phyloP scores from a whole-genome alignment of 2,329 filamentous ascomycete species.

The Onygenales sp. region DNA sequence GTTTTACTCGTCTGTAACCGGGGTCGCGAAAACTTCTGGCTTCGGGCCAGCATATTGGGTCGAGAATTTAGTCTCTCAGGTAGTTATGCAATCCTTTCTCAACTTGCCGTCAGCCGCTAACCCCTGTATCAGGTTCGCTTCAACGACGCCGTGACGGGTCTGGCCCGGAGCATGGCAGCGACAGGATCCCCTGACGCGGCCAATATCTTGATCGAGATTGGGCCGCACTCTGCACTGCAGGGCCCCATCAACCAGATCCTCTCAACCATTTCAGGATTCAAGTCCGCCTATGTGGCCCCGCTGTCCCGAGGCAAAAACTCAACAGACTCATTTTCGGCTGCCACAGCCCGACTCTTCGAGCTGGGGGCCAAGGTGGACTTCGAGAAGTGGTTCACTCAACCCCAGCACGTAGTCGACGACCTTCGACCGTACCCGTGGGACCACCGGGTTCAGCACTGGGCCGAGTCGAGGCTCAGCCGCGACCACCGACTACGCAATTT shows the following conservation, averaged over 20 bases:
- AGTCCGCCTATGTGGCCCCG: background rate
- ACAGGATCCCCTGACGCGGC: constrained; percentile 2
- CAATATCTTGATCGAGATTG: constrained; percentile 21
- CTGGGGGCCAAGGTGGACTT: constrained; percentile 3
- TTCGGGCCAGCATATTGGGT: constrained; percentile 19
- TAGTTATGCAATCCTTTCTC: background rate
- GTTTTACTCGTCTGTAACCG: constrained; percentile 1
- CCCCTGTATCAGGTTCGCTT: constrained; percentile 20
- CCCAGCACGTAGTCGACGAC: background rate
- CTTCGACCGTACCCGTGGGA: background rate
- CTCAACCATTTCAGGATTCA: constrained; percentile 5
- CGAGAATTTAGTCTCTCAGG: constrained; percentile 23
- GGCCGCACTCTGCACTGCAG: constrained; percentile 22
- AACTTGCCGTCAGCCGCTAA: background rate
- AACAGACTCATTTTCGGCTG: background rate
- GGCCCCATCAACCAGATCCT: constrained; percentile 21
- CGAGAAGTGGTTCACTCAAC: background rate
- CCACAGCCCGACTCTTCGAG: constrained; percentile 4
- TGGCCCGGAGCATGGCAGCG: constrained; percentile 5
- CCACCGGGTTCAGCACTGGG: background rate
- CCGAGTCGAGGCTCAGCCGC: background rate
- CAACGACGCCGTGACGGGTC: constrained; percentile 12
- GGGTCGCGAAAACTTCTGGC: background rate
- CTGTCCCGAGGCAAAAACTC: background rate
- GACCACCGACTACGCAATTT: background rate